Evolutionary conservation across 2,329 filamentous ascomycete genomes (phyloP), one percentile per base, ranked within the genome.

Genomic region (Xylariaceae sp.): DNA sequence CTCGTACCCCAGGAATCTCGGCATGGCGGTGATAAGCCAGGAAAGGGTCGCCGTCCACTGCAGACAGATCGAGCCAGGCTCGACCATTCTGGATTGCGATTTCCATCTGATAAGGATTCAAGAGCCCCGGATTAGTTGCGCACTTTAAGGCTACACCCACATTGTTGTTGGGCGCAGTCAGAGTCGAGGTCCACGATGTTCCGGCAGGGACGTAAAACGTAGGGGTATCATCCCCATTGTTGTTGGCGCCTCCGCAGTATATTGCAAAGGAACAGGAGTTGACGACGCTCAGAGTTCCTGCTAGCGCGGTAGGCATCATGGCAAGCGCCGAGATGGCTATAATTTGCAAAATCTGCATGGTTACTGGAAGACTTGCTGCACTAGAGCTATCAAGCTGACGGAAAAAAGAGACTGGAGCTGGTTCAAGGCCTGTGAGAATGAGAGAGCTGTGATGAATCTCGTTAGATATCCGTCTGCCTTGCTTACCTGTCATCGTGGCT

Each of bases 121-220:
- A 9, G 5, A 56, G 42, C 3, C n/a, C 32, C 0, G 44, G 1
- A 11, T 49, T 33, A 5, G 39, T 15, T 1, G 44, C 42, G 36
- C 61, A 62, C 44, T 63, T 62, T 31, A 58, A 9, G n/a, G 59
- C 58, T 1, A 52, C 47, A 1, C 61, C 59, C 9, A 59, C 39
- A 30, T 59, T 58, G 41, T 61, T 53, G 36, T 58, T 42, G 17
- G 53, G 2, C 0, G 58, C 58, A 1, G 43, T 33, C 11, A 55
- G 49, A 1, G 56, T 48, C 1, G 58, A 60, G n/a, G 22, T 3
- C 31, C 56, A 60, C 0, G 15, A 30, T 1, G 35, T 27, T 11
- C 55, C 55, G 1, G 39, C 18, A 1, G 1, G 2, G 1, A 59
- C 50, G 1, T 22, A 1, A 11, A 51, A 31, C 2, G 22, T 18